Base-by-base conservation (phyloP, 345 rosid genomes). In the Xanthoceras sorbifolium region DNA sequence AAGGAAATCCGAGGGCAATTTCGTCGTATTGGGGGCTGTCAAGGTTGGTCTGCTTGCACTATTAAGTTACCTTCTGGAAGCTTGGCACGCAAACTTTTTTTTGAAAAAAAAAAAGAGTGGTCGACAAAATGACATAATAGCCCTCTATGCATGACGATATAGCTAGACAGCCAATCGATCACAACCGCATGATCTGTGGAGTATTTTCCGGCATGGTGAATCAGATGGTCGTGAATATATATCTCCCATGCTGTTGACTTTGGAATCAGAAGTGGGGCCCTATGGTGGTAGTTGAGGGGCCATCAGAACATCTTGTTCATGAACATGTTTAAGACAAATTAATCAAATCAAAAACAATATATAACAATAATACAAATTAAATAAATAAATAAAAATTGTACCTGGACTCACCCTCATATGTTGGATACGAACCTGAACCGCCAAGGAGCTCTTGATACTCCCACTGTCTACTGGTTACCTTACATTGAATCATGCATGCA, bases 11-110 rank as follows among this genome's bases (percentile, higher is more conserved):
- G 15, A 72, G 76, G 76, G 67, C 34, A 69, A 2, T 66, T 79
- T 77, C 60, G 78, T 59, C 82, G 61, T 48, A 75, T 25, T 23
- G 31, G 17, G 6, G 23, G n/a, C n/a, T n/a, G n/a, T n/a, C n/a
- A 25, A 48, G 67, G 55, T 77, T 1, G 85, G 86, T 46, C 6
- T 23, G 46, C 11, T 61, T 42, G 68, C 85, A 77, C 40, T 44
- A 63, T 18, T 34, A 2, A 25, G 22, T 48, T 18, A 55, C 38
- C 61, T 83, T 83, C 84, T 69, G 59, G 86, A 83, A 77, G 72
- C 23, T 44, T 23, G 11, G 12, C 55, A 23, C 18, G 4, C 22
- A 1, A 46, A 28, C 48, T 46, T 32, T 32, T 32, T 32, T 32
- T 32, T 32, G 2, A 32, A 32, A 32, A n/a, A 44, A 17, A 46